phyloP scores from a whole-genome alignment of 441 rosid species.

The Theobroma grandiflorum region DNA sequence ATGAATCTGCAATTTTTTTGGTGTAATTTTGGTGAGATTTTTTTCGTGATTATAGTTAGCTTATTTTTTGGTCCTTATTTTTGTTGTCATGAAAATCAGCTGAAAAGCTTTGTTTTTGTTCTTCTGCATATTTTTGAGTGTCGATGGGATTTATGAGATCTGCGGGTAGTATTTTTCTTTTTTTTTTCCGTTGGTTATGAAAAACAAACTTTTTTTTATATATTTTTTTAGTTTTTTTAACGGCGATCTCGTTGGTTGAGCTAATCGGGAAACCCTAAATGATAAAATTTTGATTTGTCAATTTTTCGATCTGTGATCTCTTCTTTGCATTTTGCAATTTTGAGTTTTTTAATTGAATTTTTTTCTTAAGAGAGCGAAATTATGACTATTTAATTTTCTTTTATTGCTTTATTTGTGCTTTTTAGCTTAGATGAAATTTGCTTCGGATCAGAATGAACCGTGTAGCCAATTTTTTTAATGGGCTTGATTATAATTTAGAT shows the following conservation, averaged over 20 bases:
- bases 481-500: neutral
- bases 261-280: neutral
- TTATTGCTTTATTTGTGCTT: neutral
- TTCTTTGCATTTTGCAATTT: neutral
- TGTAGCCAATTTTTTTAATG: neutral
- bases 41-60: neutral
- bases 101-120: neutral
- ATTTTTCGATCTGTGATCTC: constrained; percentile 18
- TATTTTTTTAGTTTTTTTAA: neutral
- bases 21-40: neutral
- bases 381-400: neutral
- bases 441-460: neutral
- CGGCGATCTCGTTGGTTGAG: constrained; percentile 16
- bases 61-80: neutral
- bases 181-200: neutral
- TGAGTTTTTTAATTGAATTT: neutral
- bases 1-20: neutral
- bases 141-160: neutral
- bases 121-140: neutral
- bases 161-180: neutral
- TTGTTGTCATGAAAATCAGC: neutral
- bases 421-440: neutral
- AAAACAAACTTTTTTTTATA: neutral
- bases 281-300: neutral
- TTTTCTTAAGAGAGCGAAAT: neutral